These are phyloP conservation scores for Vitellaria paradoxa DNA, from an alignment of 179 eudicot species.

Conservation along the genomic window DNA sequence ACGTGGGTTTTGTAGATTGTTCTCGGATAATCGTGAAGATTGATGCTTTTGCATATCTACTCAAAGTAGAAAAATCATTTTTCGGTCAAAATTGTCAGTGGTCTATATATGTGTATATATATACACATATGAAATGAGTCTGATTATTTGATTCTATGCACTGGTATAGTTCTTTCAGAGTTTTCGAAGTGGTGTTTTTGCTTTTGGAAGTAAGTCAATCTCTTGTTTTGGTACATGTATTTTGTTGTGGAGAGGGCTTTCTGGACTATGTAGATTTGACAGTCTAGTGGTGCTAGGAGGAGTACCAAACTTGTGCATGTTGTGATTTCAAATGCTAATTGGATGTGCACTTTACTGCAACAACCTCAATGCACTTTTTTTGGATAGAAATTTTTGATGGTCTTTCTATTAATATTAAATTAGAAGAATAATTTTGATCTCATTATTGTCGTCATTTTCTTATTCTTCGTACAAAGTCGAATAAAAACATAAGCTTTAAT, in stretches of 20 bases:
- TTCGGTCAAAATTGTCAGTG: background rate
- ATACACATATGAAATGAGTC: background rate
- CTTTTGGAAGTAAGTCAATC: background rate
- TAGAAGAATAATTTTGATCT: too few relatives aligned
- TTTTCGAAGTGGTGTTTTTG: background rate
- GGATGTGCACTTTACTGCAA: background rate
- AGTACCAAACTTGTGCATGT: too few relatives aligned
- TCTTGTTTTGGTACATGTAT: background rate
- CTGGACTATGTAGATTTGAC: background rate
- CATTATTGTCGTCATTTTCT: too few relatives aligned
- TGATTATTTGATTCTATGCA: background rate
- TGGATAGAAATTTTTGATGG: background rate
- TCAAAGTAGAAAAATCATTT: background rate
- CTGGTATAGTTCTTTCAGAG: background rate
- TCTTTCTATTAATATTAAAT: too few relatives aligned
- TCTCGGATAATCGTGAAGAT: background rate
- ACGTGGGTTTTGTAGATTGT: slow-evolving; percentile 13
- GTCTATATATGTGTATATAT: too few relatives aligned
- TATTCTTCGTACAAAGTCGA: too few relatives aligned
- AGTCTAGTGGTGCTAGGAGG: too few relatives aligned
- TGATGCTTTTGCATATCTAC: slow-evolving; percentile 4
- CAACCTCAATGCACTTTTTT: background rate
- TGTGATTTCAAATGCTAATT: background rate
- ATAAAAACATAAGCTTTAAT: too few relatives aligned
- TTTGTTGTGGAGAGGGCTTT: background rate